phyloP scores from a whole-genome alignment of 169 alveolate genomes.

The Eimeria necatrix region DNA sequence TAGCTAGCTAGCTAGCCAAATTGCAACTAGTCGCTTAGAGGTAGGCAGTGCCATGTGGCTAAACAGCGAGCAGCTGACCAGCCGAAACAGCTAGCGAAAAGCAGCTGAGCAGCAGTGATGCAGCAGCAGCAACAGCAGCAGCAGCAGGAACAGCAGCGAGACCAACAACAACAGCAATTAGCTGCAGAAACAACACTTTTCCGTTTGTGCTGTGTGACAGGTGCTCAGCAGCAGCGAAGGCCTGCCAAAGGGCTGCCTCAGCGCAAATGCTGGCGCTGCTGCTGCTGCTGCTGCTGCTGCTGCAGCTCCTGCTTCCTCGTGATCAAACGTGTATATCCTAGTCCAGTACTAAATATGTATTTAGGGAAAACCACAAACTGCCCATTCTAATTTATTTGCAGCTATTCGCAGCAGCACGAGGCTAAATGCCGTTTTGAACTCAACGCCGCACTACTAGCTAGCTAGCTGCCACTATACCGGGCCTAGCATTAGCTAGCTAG shows the following conservation, averaged over 20 bases:
- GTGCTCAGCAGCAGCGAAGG: not conserved
- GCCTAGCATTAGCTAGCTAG: not conserved
- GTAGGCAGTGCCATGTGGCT: too few species aligned
- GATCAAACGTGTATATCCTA: too few species aligned
- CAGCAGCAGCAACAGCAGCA: conserved; percentile 40
- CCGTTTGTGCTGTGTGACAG: not conserved
- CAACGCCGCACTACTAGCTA: too few species aligned
- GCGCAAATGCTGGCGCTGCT: conserved; percentile 2
- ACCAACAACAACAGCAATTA: not conserved
- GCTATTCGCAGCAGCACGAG: not conserved
- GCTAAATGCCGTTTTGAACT: too few species aligned
- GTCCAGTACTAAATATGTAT: too few species aligned
- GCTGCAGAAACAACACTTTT: not conserved
- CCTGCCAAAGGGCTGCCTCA: not conserved
- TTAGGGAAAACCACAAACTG: too few species aligned
- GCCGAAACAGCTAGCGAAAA: not conserved
- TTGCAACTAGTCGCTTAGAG: too few species aligned
- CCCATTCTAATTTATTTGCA: not conserved
- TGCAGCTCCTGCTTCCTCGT: not conserved
- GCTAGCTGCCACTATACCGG: too few species aligned
- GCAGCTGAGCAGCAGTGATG: not conserved
- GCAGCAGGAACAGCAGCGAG: not conserved
- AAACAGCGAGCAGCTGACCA: not conserved
- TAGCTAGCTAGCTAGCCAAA: too few species aligned
- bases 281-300: conserved; percentile 2